phyloP scores from a whole-genome alignment of 176 grass and related monocot genomes.

The Rhynchospora pubera region DNA sequence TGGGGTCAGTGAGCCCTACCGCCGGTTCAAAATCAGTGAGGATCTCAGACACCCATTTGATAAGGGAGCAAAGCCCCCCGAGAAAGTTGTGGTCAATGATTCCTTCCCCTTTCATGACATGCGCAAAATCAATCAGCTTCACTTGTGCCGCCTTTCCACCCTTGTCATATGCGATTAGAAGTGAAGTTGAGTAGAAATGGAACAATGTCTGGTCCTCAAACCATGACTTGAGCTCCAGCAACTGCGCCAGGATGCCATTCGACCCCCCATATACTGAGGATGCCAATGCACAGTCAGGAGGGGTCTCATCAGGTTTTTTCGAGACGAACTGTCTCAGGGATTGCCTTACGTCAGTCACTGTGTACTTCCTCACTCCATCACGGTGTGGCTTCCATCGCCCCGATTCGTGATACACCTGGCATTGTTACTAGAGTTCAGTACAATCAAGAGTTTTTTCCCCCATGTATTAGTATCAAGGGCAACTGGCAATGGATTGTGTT shows the following conservation, averaged over 20 bases:
- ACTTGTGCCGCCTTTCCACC: constrained; percentile 21
- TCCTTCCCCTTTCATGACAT: constrained; percentile 58
- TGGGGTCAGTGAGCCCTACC: not conserved
- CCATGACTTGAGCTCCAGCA: constrained; percentile 76
- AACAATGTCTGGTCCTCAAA: constrained; percentile 83
- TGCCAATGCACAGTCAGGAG: constrained; percentile 38
- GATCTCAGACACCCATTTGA: constrained; percentile 63
- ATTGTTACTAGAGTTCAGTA: not conserved
- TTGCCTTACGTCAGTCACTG: constrained; percentile 38
- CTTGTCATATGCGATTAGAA: constrained; percentile 54
- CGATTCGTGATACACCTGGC: constrained; percentile 10
- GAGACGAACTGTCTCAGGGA: constrained; percentile 68
- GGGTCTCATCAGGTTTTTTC: constrained; percentile 9
- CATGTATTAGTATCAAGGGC: not conserved
- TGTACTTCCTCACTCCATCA: constrained; percentile 30
- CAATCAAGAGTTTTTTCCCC: not conserved
- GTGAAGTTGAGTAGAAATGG: constrained; percentile 84
- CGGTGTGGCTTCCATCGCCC: constrained; percentile 40
- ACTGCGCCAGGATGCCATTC: constrained; percentile 53
- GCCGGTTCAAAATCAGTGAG: constrained; percentile 18
- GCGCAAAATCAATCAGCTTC: constrained; percentile 83
- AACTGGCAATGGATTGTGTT: not conserved
- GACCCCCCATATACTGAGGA: constrained; percentile 51
- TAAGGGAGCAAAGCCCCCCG: constrained; percentile 67
- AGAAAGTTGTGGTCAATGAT: constrained; percentile 93